Base-by-base conservation (phyloP, 306 rosid species). In the Begonia fuchsioides region DNA sequence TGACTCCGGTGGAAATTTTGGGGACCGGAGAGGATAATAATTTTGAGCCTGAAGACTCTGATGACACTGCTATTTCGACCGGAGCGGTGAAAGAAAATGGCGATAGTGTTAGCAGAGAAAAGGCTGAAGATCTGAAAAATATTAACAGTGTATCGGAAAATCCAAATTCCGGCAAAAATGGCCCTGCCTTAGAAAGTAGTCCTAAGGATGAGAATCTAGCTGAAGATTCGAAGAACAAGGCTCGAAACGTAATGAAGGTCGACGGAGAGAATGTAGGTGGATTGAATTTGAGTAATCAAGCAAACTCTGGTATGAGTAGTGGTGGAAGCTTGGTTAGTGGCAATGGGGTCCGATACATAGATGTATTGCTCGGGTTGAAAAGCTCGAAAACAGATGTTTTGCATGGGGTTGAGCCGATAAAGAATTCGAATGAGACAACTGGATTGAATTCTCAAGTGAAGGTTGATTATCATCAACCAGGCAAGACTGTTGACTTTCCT, bases 61-160 rank as follows among this genome's bases (percentile, higher is more conserved):
- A 35, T 3, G 48, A 63, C 54, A 44, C 38, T 43, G 53, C 11
- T 17, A 53, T 17, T 61, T 43, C 15, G 4, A 52, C 44, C 26
- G 75, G 64, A 10, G 38, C 18, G 60, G 65, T 38, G 38, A 57
- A 56, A 50, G 90, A 70, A 49, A 62, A 51, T 39, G 76, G 69
- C 26, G 66, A 46, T n/a, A 38, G 52, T 58, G 75, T 57, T 47
- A 54, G 17, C n/a, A 58, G 44, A 6, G 72, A 60, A 59, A 68
- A 54, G 35, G 49, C 38, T 32, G 76, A 77, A 58, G 66, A 60
- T 45, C 43, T 50, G 10, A 47, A 20, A 12, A 60, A 41, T 45
- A 9, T 17, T 57, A 6, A n/a, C 50, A 38, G 19, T 52, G 64
- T 51, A 54, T 61, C 50, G 39, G 72, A 54, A 26, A 38, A 52